Evolutionary conservation across 1,139 yeast genomes (phyloP), one percentile per base, ranked within the genome.

Genomic region (Suhomyces bokatorum): DNA sequence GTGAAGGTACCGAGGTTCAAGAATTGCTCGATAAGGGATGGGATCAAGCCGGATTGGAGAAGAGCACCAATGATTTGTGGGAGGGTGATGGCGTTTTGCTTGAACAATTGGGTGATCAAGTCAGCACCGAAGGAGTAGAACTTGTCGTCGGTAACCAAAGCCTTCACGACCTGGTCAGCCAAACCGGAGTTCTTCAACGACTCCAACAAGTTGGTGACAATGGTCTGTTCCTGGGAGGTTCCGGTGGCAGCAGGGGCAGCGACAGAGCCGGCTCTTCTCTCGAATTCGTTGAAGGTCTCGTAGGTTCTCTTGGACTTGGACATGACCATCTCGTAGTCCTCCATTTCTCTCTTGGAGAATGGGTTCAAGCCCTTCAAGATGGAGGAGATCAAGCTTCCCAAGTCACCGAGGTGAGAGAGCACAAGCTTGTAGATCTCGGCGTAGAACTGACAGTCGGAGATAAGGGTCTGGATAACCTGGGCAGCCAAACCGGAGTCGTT

Each of bases 111-210:
- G 43, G 59, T 43, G 46, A 73, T 63, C 58, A 73, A 71, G 35
- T 59, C 56, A 44, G 69, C 76, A 70, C 78, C 78, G 51, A 60
- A 73, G 27, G 51, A 48, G 57, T 69, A 70, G 65, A 73, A 73
- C 26, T 60, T 61, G 34, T 66, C 63, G 56, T 73, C 76, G 37
- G 66, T 65, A 52, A 73, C 64, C 57, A 73, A 72, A 27, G 69
- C 59, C 44, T 65, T 57, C 41, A 73, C 75, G 46, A 73, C 77
- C 40, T 64, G 67, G 35, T 63, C 52, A 40, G 76, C 77, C 58
- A 73, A 71, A 41, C 78, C 78, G 27, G 78, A 73, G 46, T 63
- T 51, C 58, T 71, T 72, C 57, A 73, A 70, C 2, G 78, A 73
- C 55, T 72, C 76, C 72, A 73, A 64, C 57, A 73, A 69, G 46